These are phyloP conservation scores for bread wheat (Triticum aestivum) DNA, from an alignment of 176 grass and related monocot species.

Conservation along the genomic window DNA sequence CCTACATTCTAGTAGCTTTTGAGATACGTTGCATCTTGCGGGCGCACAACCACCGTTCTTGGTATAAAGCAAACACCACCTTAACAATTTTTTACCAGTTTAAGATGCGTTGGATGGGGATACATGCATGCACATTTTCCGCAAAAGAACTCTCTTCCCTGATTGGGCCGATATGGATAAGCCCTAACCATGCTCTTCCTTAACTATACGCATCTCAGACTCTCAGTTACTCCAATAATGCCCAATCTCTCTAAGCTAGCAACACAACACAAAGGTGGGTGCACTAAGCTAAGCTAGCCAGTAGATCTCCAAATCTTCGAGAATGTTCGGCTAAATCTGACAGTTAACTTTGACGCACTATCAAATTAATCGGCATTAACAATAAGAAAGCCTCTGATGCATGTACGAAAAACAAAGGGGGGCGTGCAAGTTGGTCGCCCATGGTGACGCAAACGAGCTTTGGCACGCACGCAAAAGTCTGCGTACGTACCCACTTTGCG, in stretches of 20 bases:
- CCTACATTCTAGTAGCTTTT: too few relatives aligned
- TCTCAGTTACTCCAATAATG: not conserved
- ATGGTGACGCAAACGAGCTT: slow-evolving; percentile 45
- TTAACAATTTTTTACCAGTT: slow-evolving; percentile 8
- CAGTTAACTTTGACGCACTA: not conserved
- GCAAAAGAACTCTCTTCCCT: not conserved
- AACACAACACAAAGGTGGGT: not conserved
- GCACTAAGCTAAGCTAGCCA: not conserved
- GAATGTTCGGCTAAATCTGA: not conserved
- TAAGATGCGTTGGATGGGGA: not conserved
- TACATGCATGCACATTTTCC: slow-evolving; percentile 6
- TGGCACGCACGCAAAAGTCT: slow-evolving; percentile 58
- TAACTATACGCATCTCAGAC: not conserved
- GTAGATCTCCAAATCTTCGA: not conserved
- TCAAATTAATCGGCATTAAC: not conserved
- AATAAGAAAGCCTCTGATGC: not conserved
- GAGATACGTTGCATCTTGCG: not conserved
- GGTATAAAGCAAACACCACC: slow-evolving; percentile 17
- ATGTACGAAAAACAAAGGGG: slow-evolving; percentile 4
- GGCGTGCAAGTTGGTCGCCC: slow-evolving; percentile 24
- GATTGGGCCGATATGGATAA: slow-evolving; percentile 50
- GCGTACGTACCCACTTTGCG: slow-evolving; percentile 42
- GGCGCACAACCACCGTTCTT: slow-evolving; percentile 22
- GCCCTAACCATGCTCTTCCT: slow-evolving; percentile 6
- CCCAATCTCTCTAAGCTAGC: not conserved